These are phyloP conservation scores for Aspergillus diversus DNA, from an alignment of 495 filamentous ascomycete genomes.

Conservation along the genomic window DNA sequence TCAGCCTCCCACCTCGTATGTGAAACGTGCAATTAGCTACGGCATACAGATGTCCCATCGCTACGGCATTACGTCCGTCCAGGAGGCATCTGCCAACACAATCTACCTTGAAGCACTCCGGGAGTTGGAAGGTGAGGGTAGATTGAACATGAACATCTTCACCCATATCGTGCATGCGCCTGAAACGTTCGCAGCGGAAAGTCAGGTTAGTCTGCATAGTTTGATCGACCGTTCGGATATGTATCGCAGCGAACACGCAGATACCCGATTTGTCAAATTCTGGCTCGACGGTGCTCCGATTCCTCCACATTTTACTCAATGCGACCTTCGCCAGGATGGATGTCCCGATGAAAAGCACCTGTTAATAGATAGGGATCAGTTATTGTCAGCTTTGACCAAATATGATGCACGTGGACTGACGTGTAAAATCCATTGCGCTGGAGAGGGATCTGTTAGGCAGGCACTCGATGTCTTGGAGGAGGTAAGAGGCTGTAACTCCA, in stretches of 20 bases:
- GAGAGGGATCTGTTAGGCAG: background rate
- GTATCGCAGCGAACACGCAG: background rate
- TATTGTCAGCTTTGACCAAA: background rate
- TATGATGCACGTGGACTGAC: constrained; percentile 8
- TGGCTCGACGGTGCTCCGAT: constrained; percentile 9
- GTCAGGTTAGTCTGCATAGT: background rate
- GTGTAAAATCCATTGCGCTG: constrained; percentile 10
- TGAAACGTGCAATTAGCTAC: constrained; percentile 1
- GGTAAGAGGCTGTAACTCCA: background rate
- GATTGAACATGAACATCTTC: background rate
- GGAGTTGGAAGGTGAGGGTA: background rate
- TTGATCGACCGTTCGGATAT: background rate
- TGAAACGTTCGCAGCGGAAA: background rate
- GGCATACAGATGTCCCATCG: background rate
- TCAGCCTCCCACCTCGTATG: background rate
- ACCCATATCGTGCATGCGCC: background rate
- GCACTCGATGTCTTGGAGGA: background rate
- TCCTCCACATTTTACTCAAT: background rate
- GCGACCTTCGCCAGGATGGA: background rate
- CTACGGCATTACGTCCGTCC: constrained; percentile 11
- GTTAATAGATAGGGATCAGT: background rate
- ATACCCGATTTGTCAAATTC: constrained; percentile 11
- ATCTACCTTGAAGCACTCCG: background rate
- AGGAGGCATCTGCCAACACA: constrained; percentile 11
- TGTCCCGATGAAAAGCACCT: background rate